Percentiles rank a stretch among this genome's conserved stretches.
These are phyloP conservation scores for Trifolium subterraneum DNA, from an alignment of 306 rosid genomes.

Conservation along the genomic window DNA sequence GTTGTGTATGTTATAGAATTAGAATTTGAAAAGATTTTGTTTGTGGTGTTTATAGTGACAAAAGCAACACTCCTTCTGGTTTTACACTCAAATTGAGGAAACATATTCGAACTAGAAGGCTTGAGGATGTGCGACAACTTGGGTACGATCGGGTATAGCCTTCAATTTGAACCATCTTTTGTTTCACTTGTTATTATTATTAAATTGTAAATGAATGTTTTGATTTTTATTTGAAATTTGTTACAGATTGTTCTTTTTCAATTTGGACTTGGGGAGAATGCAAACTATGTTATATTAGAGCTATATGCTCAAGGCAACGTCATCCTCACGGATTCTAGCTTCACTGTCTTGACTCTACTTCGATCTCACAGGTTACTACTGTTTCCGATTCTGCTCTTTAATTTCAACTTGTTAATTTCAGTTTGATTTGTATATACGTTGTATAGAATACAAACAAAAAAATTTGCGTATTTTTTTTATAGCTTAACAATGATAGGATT, in stretches of 20 bases:
- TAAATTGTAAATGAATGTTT: background rate
- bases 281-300: constrained; percentile 91
- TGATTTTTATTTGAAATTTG: background rate
- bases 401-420: constrained; percentile 21
- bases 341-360: constrained; percentile 92
- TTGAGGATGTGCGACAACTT: constrained; percentile 98
- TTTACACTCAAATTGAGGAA: constrained; percentile 95
- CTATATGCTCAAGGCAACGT: constrained; percentile 94
- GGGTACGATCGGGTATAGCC: constrained; percentile 92
- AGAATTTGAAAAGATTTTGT: background rate
- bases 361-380: constrained; percentile 86
- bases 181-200: constrained; percentile 2
- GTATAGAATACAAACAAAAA: background rate
- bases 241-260: constrained; percentile 90
- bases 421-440: background rate
- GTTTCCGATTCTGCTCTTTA: constrained; percentile 23
- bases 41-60: constrained; percentile 55
- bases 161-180: background rate
- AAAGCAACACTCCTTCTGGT: constrained; percentile 97
- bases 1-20: background rate
- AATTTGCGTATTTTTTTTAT: constrained; percentile 23
- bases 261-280: constrained; percentile 93
- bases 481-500: background rate
- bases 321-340: constrained; percentile 78
- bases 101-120: constrained; percentile 90